Percentiles rank a stretch among this genome's conserved stretches.
phyloP scores from a whole-genome alignment of 163 green algal species.

The Chlamydomonas reinhardtii region DNA sequence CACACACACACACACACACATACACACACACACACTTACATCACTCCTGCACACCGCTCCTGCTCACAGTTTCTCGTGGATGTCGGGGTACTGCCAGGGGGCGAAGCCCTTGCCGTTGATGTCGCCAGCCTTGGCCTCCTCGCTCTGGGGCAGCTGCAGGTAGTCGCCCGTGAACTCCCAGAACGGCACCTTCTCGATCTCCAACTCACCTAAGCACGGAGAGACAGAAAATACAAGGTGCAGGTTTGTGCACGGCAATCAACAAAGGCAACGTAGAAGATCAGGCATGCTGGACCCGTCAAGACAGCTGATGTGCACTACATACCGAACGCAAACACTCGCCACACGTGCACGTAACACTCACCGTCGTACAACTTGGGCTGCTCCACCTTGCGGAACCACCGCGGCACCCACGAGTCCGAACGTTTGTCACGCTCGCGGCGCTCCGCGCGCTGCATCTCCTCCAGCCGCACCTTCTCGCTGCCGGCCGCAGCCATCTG shows the following conservation, averaged over 20 bases:
- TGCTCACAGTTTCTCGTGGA: conserved; percentile 52
- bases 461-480: conserved; percentile 86
- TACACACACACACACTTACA: too few relatives aligned
- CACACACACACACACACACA: too few relatives aligned
- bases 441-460: conserved; percentile 86
- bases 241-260: too few relatives aligned
- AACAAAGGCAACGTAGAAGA: too few relatives aligned
- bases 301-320: neutral
- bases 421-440: conserved; percentile 72
- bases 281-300: too few relatives aligned
- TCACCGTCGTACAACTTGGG: conserved; percentile 68
- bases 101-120: conserved; percentile 80
- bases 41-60: too few relatives aligned
- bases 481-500: conserved; percentile 72
- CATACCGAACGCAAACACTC: neutral
- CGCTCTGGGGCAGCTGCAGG: conserved; percentile 28
- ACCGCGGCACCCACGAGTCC: conserved; percentile 87
- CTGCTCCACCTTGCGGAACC: conserved; percentile 77
- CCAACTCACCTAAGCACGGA: conserved; percentile 34
- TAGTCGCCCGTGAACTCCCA: conserved; percentile 60
- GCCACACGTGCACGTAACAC: conserved; percentile 8
- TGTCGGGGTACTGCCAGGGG: conserved; percentile 83
- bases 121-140: conserved; percentile 19
- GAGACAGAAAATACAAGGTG: neutral
- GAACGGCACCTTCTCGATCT: conserved; percentile 55